These are phyloP conservation scores for Asclepias syriaca DNA, from an alignment of 257 asterid genomes.

Conservation along the genomic window DNA sequence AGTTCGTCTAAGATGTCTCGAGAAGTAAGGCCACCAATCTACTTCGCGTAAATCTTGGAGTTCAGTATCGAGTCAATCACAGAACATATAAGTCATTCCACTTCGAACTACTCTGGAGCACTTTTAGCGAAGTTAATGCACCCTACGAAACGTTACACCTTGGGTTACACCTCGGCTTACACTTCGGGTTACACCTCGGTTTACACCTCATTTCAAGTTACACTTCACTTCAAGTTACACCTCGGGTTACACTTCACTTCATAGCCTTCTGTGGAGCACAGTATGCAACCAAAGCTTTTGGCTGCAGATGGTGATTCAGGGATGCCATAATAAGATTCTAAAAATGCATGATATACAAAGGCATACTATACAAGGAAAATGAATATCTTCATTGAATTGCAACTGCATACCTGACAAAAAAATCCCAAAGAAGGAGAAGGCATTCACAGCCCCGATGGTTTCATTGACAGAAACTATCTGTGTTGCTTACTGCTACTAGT, in stretches of 20 bases:
- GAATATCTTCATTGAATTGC: conserved; percentile 11
- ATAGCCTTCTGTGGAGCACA: conserved; percentile 33
- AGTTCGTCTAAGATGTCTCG: no score
- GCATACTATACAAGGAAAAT: conserved; percentile 10
- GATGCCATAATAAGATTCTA: conserved; percentile 5
- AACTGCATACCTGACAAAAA: conserved; percentile 64
- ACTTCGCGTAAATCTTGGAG: no score
- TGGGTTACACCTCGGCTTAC: no score
- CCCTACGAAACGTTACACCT: no score
- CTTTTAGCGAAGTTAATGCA: no score
- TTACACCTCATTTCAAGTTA: no score
- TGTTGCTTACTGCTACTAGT: conserved; percentile 34
- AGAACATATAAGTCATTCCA: no score
- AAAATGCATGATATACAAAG: conserved; percentile 12
- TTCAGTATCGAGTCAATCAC: no score
- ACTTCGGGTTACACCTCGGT: no score
- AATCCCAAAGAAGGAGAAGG: conserved; percentile 93
- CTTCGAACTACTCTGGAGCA: no score
- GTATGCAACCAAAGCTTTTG: conserved; percentile 38
- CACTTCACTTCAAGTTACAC: no score
- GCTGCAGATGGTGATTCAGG: conserved; percentile 39
- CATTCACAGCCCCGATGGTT: conserved; percentile 85
- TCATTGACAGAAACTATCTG: conserved; percentile 30
- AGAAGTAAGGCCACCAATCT: no score
- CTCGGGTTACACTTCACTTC: conserved; percentile 16